phyloP scores from a whole-genome alignment of 1,284 basidiomycete species.

The Peniophora sp. region DNA sequence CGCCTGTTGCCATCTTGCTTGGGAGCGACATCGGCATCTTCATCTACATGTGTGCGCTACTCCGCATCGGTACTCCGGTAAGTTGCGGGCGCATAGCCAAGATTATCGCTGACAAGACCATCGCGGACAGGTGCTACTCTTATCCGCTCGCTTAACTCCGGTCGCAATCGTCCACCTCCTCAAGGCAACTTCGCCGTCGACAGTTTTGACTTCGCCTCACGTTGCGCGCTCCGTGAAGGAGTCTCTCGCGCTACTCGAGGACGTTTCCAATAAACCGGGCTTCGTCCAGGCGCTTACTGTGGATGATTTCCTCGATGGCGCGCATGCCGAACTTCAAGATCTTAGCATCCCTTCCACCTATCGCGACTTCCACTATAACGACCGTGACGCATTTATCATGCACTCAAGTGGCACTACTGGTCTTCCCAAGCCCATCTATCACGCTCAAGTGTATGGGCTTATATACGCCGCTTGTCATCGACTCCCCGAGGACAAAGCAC shows the following conservation, averaged over 20 bases:
- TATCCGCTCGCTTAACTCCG: constrained; percentile 27
- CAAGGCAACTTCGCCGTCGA: constrained; percentile 20
- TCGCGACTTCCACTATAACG: constrained; percentile 14
- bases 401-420: constrained; percentile 32
- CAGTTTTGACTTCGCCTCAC: constrained; percentile 22
- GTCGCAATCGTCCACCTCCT: constrained; percentile 27
- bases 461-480: constrained; percentile 25
- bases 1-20: constrained; percentile 28
- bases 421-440: constrained; percentile 29
- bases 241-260: constrained; percentile 15
- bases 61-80: constrained; percentile 27
- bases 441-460: constrained; percentile 24
- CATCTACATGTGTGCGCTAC: constrained; percentile 26
- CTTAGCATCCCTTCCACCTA: constrained; percentile 19
- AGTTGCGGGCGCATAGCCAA: constrained; percentile 4
- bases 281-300: constrained; percentile 19
- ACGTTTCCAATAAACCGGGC: constrained; percentile 9
- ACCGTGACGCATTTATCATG: constrained; percentile 26
- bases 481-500: constrained; percentile 19
- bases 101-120: neutral
- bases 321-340: constrained; percentile 5
- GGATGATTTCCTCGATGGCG: constrained; percentile 14
- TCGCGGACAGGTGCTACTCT: constrained; percentile 22
- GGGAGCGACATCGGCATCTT: constrained; percentile 30
- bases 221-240: constrained; percentile 21